Evolutionary conservation across 257 asterid species (phyloP).

Genomic region (Solanum infundibuliforme): DNA sequence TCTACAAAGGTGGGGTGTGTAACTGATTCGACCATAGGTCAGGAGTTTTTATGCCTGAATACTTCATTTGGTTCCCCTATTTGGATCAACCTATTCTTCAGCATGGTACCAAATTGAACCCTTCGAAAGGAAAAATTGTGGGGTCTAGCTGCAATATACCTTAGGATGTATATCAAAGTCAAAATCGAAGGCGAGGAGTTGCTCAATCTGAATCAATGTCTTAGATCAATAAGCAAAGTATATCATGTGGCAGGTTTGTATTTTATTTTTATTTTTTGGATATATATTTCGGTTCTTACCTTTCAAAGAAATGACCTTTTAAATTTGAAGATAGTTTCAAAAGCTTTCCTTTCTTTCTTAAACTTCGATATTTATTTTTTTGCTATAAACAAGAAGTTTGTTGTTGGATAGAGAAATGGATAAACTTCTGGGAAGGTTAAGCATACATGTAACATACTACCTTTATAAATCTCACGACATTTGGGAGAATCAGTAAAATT

Average conservation of each 20-base stretch:
- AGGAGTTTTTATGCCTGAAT: neutral
- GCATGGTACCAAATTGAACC: neutral
- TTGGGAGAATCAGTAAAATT: neutral
- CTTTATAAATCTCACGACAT: neutral
- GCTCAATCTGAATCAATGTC: neutral
- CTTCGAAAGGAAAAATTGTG: neutral
- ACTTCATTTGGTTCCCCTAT: neutral
- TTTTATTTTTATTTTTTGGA: neutral
- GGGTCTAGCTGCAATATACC: neutral
- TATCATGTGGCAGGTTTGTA: neutral
- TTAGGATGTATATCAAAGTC: neutral
- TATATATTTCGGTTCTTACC: neutral
- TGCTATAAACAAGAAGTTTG: neutral
- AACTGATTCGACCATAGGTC: neutral
- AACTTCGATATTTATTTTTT: neutral
- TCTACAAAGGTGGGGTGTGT: neutral
- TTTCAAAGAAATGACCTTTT: neutral
- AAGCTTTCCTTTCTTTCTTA: neutral
- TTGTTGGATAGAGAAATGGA: neutral
- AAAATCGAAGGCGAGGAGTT: neutral
- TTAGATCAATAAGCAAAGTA: neutral
- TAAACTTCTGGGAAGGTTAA: neutral
- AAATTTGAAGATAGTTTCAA: neutral
- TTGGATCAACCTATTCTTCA: neutral
- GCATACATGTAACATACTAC: neutral